A percentile compares a stretch with the other conserved stretches of the same genome.
Evolutionary conservation across 495 filamentous ascomycete species (phyloP).

Genomic region (Aspergillus avenaceus): DNA sequence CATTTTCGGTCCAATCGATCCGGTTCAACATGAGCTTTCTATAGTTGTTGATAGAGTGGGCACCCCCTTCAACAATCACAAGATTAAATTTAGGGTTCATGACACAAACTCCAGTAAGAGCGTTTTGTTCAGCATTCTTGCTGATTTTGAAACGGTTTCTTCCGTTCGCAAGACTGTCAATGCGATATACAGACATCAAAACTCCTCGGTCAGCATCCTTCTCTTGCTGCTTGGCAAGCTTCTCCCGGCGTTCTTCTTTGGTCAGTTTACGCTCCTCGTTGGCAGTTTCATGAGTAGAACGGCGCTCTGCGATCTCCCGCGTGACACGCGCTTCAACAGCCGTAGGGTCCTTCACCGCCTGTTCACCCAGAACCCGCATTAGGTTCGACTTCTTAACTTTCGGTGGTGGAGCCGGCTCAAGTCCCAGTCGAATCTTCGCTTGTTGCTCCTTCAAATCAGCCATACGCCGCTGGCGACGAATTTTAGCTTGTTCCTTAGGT

Average conservation of each 20-base stretch:
- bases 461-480: constrained; percentile 85
- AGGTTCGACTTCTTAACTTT: constrained; percentile 95
- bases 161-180: constrained; percentile 81
- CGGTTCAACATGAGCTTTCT: constrained; percentile 88
- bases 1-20: constrained; percentile 91
- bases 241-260: constrained; percentile 85
- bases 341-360: constrained; percentile 96
- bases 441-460: constrained; percentile 92
- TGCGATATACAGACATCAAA: constrained; percentile 78
- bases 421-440: constrained; percentile 87
- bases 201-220: constrained; percentile 85
- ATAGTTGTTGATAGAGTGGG: constrained; percentile 73
- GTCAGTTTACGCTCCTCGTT: constrained; percentile 90
- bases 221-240: constrained; percentile 76
- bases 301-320: constrained; percentile 81
- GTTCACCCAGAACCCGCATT: constrained; percentile 95
- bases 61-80: constrained; percentile 87
- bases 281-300: constrained; percentile 64
- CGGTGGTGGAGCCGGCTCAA: constrained; percentile 82
- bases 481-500: constrained; percentile 82
- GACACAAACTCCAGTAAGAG: constrained; percentile 80
- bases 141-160: constrained; percentile 89
- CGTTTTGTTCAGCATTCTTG: constrained; percentile 84
- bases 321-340: constrained; percentile 94
- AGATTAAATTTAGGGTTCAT: constrained; percentile 84